Percentiles rank a stretch among this genome's conserved stretches.
These are phyloP conservation scores for Cucumis sativus DNA, from an alignment of 306 rosid species.

Conservation along the genomic window DNA sequence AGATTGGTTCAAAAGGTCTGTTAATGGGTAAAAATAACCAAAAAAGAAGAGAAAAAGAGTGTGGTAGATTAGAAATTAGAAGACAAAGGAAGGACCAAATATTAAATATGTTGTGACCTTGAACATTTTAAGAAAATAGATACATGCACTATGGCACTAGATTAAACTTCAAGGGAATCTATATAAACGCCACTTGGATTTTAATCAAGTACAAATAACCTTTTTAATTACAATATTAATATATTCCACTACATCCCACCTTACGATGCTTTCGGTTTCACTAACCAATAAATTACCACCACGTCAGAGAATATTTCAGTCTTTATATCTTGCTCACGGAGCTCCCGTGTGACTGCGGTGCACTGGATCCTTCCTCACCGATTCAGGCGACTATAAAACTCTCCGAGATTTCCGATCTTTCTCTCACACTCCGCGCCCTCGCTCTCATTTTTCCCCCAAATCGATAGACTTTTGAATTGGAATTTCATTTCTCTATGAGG, in stretches of 20 bases:
- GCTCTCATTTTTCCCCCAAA: background rate
- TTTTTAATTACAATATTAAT: background rate
- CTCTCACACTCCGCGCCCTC: background rate
- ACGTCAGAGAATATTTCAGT: background rate
- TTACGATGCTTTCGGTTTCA: background rate
- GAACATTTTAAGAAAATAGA: background rate
- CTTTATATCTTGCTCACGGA: background rate
- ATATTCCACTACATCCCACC: background rate
- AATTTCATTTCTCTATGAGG: conserved; percentile 16
- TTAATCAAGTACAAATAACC: conserved; percentile 6
- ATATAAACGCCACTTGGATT: conserved; percentile 1
- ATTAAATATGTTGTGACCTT: background rate
- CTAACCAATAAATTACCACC: background rate
- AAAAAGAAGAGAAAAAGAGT: background rate
- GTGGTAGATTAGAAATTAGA: background rate
- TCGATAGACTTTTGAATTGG: background rate
- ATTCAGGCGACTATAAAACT: background rate
- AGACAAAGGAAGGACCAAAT: background rate
- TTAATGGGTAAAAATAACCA: background rate
- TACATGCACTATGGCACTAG: conserved; percentile 7
- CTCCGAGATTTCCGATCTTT: background rate
- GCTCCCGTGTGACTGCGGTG: background rate
- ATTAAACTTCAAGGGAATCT: background rate
- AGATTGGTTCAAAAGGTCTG: background rate
- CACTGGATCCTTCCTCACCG: background rate